Percentiles rank a stretch among this genome's conserved stretches.
Evolutionary conservation across 805 yeast species (phyloP).

Genomic region (Millerozyma acaciae): DNA sequence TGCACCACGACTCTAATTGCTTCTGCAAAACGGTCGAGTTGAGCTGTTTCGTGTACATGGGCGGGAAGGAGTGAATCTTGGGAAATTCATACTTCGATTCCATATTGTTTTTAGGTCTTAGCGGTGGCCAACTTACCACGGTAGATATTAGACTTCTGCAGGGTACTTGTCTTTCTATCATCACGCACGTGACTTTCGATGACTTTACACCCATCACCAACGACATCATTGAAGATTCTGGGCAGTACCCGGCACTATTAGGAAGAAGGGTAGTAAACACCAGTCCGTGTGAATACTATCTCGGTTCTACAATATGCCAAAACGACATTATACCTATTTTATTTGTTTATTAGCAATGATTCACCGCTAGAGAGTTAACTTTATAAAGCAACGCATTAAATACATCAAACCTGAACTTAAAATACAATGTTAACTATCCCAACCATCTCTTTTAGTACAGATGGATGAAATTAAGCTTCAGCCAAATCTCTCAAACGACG

Average conservation of each 20-base stretch:
- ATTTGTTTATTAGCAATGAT: conserved; percentile 7
- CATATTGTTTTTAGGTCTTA: too few relatives aligned
- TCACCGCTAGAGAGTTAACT: conserved; percentile 5
- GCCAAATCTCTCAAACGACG: conserved; percentile 99
- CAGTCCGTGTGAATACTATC: too few relatives aligned
- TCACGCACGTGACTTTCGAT: too few relatives aligned
- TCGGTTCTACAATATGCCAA: too few relatives aligned
- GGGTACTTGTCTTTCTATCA: too few relatives aligned
- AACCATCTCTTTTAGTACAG: too few relatives aligned
- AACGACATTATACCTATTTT: conserved; percentile 1
- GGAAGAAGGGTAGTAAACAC: too few relatives aligned
- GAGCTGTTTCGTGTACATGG: conserved; percentile 86
- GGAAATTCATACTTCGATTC: conserved; percentile 30
- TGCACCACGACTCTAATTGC: conserved; percentile 77
- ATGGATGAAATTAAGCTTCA: conserved; percentile 88
- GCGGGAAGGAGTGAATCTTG: conserved; percentile 67
- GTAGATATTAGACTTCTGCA: background rate
- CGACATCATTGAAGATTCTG: too few relatives aligned
- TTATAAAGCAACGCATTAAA: conserved; percentile 5
- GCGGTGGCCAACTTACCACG: too few relatives aligned
- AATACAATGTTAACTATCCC: conserved; percentile 13
- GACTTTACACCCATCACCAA: too few relatives aligned
- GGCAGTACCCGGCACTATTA: too few relatives aligned
- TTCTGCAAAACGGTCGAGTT: conserved; percentile 72
- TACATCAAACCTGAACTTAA: conserved; percentile 16